Evolutionary conservation across 331 rosid species (phyloP).

Genomic region (Spiraea crenata): DNA sequence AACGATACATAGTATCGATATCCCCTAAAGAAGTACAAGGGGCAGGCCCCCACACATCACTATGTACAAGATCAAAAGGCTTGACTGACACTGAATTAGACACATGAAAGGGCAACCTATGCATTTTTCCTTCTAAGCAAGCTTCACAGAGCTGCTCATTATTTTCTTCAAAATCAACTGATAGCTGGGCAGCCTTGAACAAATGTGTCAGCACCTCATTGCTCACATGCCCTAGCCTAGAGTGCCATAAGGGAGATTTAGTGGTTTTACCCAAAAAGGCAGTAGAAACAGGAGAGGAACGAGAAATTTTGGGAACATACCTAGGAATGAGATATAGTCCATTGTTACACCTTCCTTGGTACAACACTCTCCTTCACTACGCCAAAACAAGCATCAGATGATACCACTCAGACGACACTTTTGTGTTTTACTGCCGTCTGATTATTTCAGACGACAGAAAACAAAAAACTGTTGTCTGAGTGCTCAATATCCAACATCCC

Average conservation of each 20-base stretch:
- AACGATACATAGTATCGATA: too few species aligned
- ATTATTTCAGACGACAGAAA: too few species aligned
- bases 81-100: neutral
- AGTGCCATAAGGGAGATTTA: neutral
- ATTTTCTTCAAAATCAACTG: neutral
- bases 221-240: neutral
- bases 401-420: too few species aligned
- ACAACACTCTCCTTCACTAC: too few species aligned
- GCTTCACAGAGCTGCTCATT: neutral
- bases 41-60: neutral
- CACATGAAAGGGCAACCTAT: neutral
- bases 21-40: too few species aligned
- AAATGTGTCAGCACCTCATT: neutral
- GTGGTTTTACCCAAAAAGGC: neutral
- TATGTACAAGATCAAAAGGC: neutral
- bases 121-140: neutral
- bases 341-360: too few species aligned
- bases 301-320: neutral
- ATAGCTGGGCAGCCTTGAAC: neutral
- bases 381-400: too few species aligned
- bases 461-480: too few species aligned
- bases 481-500: too few species aligned
- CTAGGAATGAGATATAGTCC: neutral
- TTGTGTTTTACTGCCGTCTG: too few species aligned
- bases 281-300: neutral